These are phyloP conservation scores for Aspergillus leporis DNA, from an alignment of 495 filamentous ascomycete genomes.

Conservation along the genomic window DNA sequence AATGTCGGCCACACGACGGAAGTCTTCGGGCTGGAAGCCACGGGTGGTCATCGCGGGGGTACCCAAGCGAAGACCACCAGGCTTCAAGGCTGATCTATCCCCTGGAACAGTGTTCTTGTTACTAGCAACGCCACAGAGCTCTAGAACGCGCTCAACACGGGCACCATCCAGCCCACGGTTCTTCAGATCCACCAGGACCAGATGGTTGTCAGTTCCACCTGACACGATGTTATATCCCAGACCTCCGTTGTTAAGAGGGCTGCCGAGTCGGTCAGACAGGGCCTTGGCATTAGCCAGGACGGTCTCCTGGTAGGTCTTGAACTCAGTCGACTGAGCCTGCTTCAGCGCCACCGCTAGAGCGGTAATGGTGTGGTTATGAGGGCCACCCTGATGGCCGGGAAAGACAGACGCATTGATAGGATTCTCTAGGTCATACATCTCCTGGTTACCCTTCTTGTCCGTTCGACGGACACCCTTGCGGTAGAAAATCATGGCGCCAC, in stretches of 20 bases:
- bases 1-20: conserved; percentile 84
- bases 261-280: conserved; percentile 72
- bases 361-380: conserved; percentile 98
- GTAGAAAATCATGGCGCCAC: conserved; percentile 98
- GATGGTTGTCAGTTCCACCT: conserved; percentile 95
- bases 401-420: conserved; percentile 97
- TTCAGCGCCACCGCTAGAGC: conserved; percentile 90
- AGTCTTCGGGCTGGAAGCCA: conserved; percentile 85
- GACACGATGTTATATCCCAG: conserved; percentile 89
- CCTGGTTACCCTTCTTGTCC: conserved; percentile 82
- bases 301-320: conserved; percentile 83
- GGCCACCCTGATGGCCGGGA: conserved; percentile 97
- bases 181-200: conserved; percentile 94
- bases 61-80: conserved; percentile 88
- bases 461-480: conserved; percentile 84
- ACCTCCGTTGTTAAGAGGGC: conserved; percentile 69
- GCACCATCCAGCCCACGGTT: conserved; percentile 87
- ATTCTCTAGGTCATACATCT: conserved; percentile 86
- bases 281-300: conserved; percentile 87
- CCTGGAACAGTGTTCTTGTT: conserved; percentile 99
- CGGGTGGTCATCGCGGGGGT: conserved; percentile 97
- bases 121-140: conserved; percentile 90
- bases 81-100: conserved; percentile 88
- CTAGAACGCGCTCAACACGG: conserved; percentile 90
- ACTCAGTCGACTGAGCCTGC: conserved; percentile 87